A percentile compares a stretch with the other conserved stretches of the same genome.
These are phyloP conservation scores for Yamagishiella unicocca DNA, from an alignment of 139 green algal genomes.

Conservation along the genomic window DNA sequence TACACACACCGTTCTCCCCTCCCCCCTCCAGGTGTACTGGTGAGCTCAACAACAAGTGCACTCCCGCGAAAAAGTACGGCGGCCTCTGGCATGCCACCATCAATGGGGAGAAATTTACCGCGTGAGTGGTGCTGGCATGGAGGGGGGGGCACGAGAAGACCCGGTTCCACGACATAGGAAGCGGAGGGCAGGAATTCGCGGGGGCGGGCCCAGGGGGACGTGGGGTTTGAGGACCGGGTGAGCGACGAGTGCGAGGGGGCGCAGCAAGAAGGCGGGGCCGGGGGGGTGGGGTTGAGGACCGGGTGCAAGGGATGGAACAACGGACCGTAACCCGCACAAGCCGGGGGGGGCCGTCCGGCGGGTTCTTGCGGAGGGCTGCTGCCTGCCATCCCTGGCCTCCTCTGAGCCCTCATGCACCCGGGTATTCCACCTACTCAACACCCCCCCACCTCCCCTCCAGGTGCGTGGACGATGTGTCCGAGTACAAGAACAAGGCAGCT, in stretches of 20 bases:
- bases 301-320: neutral
- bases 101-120: neutral
- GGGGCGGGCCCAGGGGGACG: neutral
- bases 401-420: neutral
- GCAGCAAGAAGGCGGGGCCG: constrained; percentile 16
- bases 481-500: constrained; percentile 47
- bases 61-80: constrained; percentile 55
- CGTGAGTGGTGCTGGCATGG: constrained; percentile 3
- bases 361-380: too few relatives aligned
- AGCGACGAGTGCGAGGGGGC: too few relatives aligned
- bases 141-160: constrained; percentile 60
- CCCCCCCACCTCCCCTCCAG: constrained; percentile 3
- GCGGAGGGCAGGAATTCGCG: neutral
- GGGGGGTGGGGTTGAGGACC: neutral
- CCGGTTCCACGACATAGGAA: neutral
- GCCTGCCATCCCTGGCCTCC: neutral
- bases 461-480: constrained; percentile 70
- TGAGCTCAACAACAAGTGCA: constrained; percentile 75
- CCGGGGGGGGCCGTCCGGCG: neutral
- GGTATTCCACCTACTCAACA: neutral
- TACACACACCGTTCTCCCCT: neutral
- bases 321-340: neutral
- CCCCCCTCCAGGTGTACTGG: constrained; percentile 70
- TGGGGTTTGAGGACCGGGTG: too few relatives aligned
- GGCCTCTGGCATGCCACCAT: constrained; percentile 74